Evolutionary conservation across 1,139 yeast genomes (phyloP), one percentile per base, ranked within the genome.

Genomic region (Protomyces inouyei): DNA sequence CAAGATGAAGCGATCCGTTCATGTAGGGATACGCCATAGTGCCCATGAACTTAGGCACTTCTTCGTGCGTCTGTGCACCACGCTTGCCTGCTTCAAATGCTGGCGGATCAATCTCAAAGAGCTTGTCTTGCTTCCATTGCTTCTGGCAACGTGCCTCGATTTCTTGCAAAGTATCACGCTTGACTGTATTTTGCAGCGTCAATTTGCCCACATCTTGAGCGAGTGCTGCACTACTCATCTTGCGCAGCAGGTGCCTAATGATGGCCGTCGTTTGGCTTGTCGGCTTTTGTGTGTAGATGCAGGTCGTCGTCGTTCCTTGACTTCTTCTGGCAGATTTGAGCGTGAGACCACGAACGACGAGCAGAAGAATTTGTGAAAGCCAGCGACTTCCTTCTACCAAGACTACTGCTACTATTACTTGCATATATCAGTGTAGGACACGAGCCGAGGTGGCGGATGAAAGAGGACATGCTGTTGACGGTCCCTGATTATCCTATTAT

Each of bases 21-120:
- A 93, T 93, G 78, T 95, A 95, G 52, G 99, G 99, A 74, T 89
- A 95, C 12, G 98, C 98, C 97, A 95, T 92, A 61, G 96, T 87
- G 25, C 90, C 84, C 79, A 90, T 87, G 77, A 82, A 88, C 77
- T 95, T 95, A 66, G 98, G 98, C 75, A 87, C 82, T 72, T 85
- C 82, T 68, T 80, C 82, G 72, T 89, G 91, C 69, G 93, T 81
- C 73, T 87, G 89, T 60, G 57, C 78, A 72, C 55, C 74, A 68
- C 61, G 60, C n/a, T 63, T 43, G 14, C 69, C 61, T 57, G 77
- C 78, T 46, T 73, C 75, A 64, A 82, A 77, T 66, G 83, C 81
- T 59, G 98, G 98, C 14, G 98, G 96, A 75, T 93, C 84, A 66
- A 88, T 81, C 75, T 93, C 96, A 73, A 92, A 92, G 40, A 83